Evolutionary conservation across 164 flowering plant species (phyloP).

Genomic region (Magnolia officinalis): DNA sequence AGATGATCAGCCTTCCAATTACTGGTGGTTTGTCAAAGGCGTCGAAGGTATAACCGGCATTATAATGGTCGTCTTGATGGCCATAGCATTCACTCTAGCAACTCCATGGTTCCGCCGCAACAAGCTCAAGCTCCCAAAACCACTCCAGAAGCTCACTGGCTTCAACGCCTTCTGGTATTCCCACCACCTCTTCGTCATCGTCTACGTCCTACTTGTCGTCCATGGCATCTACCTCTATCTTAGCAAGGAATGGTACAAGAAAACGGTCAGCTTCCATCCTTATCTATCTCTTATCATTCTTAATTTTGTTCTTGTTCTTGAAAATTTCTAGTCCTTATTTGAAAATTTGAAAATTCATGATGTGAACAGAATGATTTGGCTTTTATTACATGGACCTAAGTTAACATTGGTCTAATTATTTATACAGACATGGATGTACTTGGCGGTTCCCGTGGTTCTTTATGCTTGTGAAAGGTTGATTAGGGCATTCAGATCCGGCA

Average conservation of each 20-base stretch:
- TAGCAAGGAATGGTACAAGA: slow-evolving; percentile 32
- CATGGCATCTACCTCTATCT: slow-evolving; percentile 34
- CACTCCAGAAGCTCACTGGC: slow-evolving; percentile 27
- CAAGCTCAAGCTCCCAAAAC: slow-evolving; percentile 28
- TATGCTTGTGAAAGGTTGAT: slow-evolving; percentile 43
- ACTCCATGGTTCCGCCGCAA: slow-evolving; percentile 36
- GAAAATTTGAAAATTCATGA: no score
- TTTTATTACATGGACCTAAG: no score
- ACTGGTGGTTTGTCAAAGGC: slow-evolving; percentile 36
- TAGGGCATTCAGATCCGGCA: slow-evolving; percentile 44
- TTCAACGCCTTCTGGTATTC: slow-evolving; percentile 45
- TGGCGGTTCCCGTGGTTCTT: slow-evolving; percentile 34
- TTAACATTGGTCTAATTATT: neutral
- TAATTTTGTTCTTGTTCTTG: neutral
- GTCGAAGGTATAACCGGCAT: slow-evolving; percentile 31
- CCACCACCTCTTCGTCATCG: slow-evolving; percentile 37
- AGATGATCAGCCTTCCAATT: slow-evolving; percentile 30
- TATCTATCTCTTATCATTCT: no score
- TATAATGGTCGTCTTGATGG: slow-evolving; percentile 34
- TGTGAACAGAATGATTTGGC: no score
- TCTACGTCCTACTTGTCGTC: slow-evolving; percentile 29
- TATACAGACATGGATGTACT: slow-evolving; percentile 54
- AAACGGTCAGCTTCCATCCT: slow-evolving; percentile 29
- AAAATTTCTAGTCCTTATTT: neutral
- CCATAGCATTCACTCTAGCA: slow-evolving; percentile 30